phyloP scores from a whole-genome alignment of 1,284 basidiomycete species.

The Austroboletus niveus region DNA sequence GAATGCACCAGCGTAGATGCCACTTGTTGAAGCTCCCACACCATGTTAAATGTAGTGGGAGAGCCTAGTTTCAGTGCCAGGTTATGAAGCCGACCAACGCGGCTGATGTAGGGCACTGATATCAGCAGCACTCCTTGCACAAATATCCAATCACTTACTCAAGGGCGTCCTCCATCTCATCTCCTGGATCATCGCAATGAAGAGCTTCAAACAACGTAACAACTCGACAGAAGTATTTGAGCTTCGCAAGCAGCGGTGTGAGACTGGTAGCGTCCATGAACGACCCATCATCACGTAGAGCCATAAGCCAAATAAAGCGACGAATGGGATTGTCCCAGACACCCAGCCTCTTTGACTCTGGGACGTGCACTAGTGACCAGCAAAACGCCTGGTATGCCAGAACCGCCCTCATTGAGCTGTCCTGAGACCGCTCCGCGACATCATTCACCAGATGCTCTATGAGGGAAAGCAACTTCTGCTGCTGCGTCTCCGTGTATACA shows the following conservation, averaged over 20 bases:
- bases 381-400: conserved; percentile 7
- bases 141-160: not conserved
- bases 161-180: not conserved
- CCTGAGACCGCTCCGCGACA: not conserved
- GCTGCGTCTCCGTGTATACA: not conserved
- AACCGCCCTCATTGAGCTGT: not conserved
- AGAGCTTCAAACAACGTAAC: conserved; percentile 2
- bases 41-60: conserved; percentile 1
- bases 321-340: conserved; percentile 2
- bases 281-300: not conserved
- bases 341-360: not conserved
- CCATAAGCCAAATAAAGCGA: conserved; percentile 11
- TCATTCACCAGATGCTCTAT: not conserved
- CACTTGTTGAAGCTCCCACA: conserved; percentile 1
- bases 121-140: not conserved
- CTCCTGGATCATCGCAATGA: not conserved
- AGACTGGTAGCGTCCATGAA: conserved; percentile 2
- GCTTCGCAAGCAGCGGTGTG: conserved; percentile 2
- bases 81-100: not conserved
- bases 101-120: not conserved
- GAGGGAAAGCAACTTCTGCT: not conserved
- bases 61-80: not conserved
- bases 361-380: conserved; percentile 1
- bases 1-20: not conserved
- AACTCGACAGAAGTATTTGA: conserved; percentile 10